Evolutionary conservation across 73 alveolate genomes (phyloP).

Genomic region (Urostyla sp.): DNA sequence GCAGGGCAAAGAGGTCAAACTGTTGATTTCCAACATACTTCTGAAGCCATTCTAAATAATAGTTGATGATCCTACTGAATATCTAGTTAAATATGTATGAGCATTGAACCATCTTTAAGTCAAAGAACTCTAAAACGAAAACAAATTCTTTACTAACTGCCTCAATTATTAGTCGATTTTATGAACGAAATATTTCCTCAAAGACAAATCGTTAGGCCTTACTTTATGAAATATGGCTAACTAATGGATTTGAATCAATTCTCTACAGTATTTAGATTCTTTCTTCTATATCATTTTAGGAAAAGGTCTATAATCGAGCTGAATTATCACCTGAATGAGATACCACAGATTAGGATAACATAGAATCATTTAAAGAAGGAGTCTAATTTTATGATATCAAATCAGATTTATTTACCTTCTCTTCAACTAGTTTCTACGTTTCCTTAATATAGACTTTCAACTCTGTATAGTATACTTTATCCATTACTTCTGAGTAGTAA

Average conservation of each 20-base stretch:
- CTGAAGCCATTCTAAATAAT: conserved; percentile 39
- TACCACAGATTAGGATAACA: too few species aligned
- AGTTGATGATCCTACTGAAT: conserved; percentile 47
- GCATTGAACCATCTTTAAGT: conserved; percentile 54
- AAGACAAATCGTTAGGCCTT: conserved; percentile 10
- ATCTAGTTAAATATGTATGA: conserved; percentile 63
- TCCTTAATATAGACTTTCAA: conserved; percentile 59
- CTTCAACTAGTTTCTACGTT: conserved; percentile 63
- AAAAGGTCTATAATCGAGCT: too few species aligned
- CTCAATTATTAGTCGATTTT: conserved; percentile 48
- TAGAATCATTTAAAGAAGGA: too few species aligned
- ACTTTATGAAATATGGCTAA: conserved; percentile 22
- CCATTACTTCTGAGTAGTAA: conserved; percentile 66
- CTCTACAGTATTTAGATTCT: conserved; percentile 48
- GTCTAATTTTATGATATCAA: too few species aligned
- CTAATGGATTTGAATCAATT: conserved; percentile 60
- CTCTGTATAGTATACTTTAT: conserved; percentile 52
- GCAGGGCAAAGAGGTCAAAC: conserved; percentile 52
- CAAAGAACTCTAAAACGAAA: conserved; percentile 68
- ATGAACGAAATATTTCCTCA: conserved; percentile 68
- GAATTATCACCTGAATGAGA: too few species aligned
- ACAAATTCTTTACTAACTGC: conserved; percentile 61
- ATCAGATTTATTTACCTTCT: conserved; percentile 65
- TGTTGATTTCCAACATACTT: background rate
- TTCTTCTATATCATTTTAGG: conserved; percentile 62